Evolutionary conservation across 2,329 filamentous ascomycete species (phyloP), one percentile per base, ranked within the genome.

Genomic region (Penicillium italicum): DNA sequence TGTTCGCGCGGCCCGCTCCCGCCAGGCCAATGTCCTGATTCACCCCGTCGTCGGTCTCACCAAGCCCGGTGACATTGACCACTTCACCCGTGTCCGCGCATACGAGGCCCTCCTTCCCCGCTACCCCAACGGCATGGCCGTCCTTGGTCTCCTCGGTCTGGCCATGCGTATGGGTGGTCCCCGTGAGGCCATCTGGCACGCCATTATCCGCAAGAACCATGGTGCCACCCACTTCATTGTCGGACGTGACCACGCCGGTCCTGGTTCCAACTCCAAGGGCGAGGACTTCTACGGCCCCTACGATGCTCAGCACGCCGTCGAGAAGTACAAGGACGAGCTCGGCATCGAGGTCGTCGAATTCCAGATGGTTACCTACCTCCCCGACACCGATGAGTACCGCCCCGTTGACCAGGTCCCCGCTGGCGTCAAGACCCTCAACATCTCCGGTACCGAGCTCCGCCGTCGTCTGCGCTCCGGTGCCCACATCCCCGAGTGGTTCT

Each of bases 81-180:
- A 99, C 84, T 99, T 99, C 82, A 99, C 94, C 69, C 91, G 94
- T 74, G 94, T 99, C 68, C 91, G 94, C 72, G 94, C 97, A 70
- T 99, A 99, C 85, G 90, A 97, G 83, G 93, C 94, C 41, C 86
- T 99, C 52, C 85, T 99, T 63, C 91, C 93, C 66, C 86, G 94
- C 72, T 99, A 99, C 80, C 94, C 94, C 76, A 99, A 97, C 77
- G 94, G 94, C 71, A 99, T 99, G 94, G 94, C 94, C 57, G 91
- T 95, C 37, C 85, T 99, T 63, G 93, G 91, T 77, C 90, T 99
- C 40, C 84, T 99, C 52, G 92, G 92, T 56, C 84, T 99, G 62
- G 94, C 94, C 69, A 99, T 99, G 94, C 89, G 94, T 74, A 99
- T 99, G 94, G 94, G 91, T 72, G 94, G 94, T 69, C 94, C 94